Evolutionary conservation across 192 early-diverging fungal genomes (phyloP), one percentile per base, ranked within the genome.

Genomic region (Coemansia furcata): DNA sequence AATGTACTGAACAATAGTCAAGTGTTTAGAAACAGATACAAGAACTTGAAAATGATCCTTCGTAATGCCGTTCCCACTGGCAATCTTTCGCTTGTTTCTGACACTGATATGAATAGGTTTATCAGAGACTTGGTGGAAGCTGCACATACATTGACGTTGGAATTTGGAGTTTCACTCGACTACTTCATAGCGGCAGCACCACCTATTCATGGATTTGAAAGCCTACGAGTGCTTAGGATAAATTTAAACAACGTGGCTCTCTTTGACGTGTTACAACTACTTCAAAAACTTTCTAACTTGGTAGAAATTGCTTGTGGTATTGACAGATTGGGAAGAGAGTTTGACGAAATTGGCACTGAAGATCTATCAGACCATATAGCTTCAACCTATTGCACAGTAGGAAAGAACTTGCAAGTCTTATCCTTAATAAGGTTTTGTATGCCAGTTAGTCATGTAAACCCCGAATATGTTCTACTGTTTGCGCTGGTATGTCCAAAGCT

Each of bases 21-120:
- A 6, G 23, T 26, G 23, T 26, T 26, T 26, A 26, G 23, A 26
- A 26, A 26, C 23, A 26, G 23, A 26, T 26, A 1, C 23, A 26
- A 26, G 62, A 99, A 79, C 54, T 80, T 84, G 29, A 86, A 78
- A 3, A 93, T 93, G 0, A 26, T 1, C 23, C 23, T 26, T 26
- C 23, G 0, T 26, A 26, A 26, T 26, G 1, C 23, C 23, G 1
- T 1, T 26, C 23, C 0, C 1, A 1, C 1, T 4, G 87, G 86
- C 52, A 95, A 99, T 12, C 98, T 93, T 1, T 98, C 98, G n/a
- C 44, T 46, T 46, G 65, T 93, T 88, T 47, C 84, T 86, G 26
- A 98, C 87, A 6, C 95, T 96, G 14, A 89, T 87, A 74, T 99
- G 98, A 3, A 98, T 89, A 76, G 96, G 93, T 82, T 96, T 96